Evolutionary conservation across 495 filamentous ascomycete species (phyloP), one percentile per base, ranked within the genome.

Genomic region (Penicillium herquei): DNA sequence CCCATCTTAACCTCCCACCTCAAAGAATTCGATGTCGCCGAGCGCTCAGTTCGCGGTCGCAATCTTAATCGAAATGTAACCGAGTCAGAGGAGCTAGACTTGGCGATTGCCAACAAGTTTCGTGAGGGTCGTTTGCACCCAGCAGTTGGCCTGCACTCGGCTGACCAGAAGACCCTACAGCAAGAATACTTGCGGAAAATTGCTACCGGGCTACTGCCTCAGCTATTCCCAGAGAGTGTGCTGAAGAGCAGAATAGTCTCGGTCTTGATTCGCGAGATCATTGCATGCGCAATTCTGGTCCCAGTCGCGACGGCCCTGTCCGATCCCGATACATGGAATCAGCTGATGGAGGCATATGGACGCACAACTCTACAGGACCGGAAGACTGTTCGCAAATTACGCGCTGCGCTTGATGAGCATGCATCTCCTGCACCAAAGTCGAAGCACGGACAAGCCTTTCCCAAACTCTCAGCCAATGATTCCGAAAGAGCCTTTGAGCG

Each of bases 321-420:
- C 14, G 94, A 98, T 57, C 92, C 95, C 9, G 95, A 99, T 77
- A 92, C 88, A 2, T 97, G 94, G 94, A 98, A 98, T 67, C 91
- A 96, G 63, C 63, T 95, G 58, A 89, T 98, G 79, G 92, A 96
- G 69, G 90, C 86, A 44, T 93, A 90, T 68, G 92, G 92, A 13
- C 84, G 87, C 39, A 87, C 87, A 30, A 87, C 96, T 76, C 77
- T 99, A 37, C 92, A 97, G 64, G 95, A 99, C 66, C 88, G 94
- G 12, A 98, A 96, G 49, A 96, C 91, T 0, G 94, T 99, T 30
- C 87, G 90, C 52, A 96, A 92, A 67, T 82, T 99, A 35, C 88
- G 94, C 45, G 93, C 92, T 18, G 94, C 95, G 10, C 78, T 99
- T 32, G 94, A 99, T 68, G 84, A 97, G 71, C 95, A 99, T 78